Conservation (phyloP, 2,329 filamentous ascomycete species). For the Lomentospora prolificans region DNA sequence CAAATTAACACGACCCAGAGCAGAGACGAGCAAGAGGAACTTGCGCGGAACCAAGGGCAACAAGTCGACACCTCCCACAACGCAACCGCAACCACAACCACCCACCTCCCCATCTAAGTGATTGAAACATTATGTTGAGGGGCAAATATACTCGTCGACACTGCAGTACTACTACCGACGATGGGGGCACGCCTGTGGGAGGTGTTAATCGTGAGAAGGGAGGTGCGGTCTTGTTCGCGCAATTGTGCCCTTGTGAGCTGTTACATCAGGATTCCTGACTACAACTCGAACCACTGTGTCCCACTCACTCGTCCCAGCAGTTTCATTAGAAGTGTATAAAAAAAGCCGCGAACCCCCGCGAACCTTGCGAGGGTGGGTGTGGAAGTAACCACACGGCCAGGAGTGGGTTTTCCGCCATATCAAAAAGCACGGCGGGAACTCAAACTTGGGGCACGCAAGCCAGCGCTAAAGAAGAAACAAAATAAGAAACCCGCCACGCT, state of each 20-base stretch:
- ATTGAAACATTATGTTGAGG: background rate
- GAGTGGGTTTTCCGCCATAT: too few species aligned
- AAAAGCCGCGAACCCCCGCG: too few species aligned
- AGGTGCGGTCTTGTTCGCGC: background rate
- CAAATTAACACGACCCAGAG: slow-evolving; percentile 13
- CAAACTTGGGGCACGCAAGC: too few species aligned
- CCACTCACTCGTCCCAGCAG: too few species aligned
- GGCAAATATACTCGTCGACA: background rate
- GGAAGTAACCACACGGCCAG: too few species aligned
- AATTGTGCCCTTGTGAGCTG: background rate
- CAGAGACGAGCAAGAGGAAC: background rate
- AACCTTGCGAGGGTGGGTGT: too few species aligned
- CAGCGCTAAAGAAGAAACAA: too few species aligned
- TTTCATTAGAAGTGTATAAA: too few species aligned
- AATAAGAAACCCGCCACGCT: too few species aligned
- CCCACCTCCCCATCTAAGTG: background rate
- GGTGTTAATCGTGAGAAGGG: background rate
- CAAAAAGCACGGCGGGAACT: too few species aligned
- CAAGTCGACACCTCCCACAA: background rate
- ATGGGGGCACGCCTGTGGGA: background rate
- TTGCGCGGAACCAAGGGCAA: background rate
- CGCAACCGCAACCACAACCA: background rate
- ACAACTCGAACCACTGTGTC: background rate
- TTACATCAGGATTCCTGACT: background rate
- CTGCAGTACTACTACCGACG: background rate